A percentile compares a stretch with the other conserved stretches of the same genome.
These are phyloP conservation scores for Cryoendolithus antarcticus DNA, from an alignment of 2,329 filamentous ascomycete species.

Conservation along the genomic window DNA sequence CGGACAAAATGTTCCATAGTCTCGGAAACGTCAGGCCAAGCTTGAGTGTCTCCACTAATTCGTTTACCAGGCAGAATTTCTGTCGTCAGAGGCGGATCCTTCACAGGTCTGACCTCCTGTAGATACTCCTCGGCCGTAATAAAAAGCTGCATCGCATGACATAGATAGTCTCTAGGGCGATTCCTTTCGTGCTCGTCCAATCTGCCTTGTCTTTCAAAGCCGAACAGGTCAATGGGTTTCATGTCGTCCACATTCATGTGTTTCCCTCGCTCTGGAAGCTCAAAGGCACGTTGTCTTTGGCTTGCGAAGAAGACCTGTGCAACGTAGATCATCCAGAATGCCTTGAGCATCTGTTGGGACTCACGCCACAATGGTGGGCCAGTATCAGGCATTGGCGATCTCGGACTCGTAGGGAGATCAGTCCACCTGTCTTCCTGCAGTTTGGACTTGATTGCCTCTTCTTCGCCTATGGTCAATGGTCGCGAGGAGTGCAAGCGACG, in stretches of 20 bases:
- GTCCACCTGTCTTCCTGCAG: too few relatives aligned
- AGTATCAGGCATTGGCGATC: neutral
- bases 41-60: neutral
- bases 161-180: constrained; percentile 1
- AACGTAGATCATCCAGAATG: constrained; percentile 2
- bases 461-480: too few relatives aligned
- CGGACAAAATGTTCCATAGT: constrained; percentile 2
- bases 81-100: neutral
- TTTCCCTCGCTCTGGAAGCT: neutral
- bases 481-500: too few relatives aligned
- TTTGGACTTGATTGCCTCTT: too few relatives aligned
- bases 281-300: neutral
- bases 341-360: constrained; percentile 1
- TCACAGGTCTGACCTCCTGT: neutral
- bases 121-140: constrained; percentile 1
- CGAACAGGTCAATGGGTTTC: constrained; percentile 1
- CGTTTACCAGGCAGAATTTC: neutral
- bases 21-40: neutral
- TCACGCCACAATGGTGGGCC: neutral
- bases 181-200: neutral
- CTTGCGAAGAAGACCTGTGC: neutral
- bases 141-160: constrained; percentile 1
- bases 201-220: constrained; percentile 1
- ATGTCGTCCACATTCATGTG: constrained; percentile 1
- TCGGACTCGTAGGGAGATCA: neutral